phyloP scores from a whole-genome alignment of 2,329 filamentous ascomycete species.

The Sporothrix pseudoabietina region DNA sequence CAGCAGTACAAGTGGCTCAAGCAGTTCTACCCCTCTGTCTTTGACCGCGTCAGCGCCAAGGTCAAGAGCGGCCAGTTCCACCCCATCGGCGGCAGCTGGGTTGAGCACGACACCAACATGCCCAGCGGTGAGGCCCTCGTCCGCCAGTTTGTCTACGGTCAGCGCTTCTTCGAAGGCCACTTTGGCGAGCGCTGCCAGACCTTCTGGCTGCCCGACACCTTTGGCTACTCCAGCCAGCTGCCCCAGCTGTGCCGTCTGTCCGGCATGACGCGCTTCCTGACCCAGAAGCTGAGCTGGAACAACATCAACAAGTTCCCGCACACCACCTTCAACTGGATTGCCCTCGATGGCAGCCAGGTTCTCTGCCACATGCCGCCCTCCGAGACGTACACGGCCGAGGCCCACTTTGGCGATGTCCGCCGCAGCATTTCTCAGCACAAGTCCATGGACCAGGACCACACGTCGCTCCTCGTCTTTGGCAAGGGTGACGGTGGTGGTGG shows the following conservation, averaged over 20 bases:
- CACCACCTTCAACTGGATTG: slow-evolving; percentile 98
- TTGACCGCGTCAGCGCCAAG: slow-evolving; percentile 87
- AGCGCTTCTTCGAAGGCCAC: slow-evolving; percentile 89
- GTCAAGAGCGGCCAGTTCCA: slow-evolving; percentile 90
- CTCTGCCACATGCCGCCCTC: slow-evolving; percentile 96
- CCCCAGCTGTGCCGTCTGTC: slow-evolving; percentile 90
- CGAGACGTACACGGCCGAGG: slow-evolving; percentile 93
- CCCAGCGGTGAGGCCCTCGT: slow-evolving; percentile 93
- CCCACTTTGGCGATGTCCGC: slow-evolving; percentile 91
- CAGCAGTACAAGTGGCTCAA: slow-evolving; percentile 99
- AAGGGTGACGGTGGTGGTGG: slow-evolving; percentile 96
- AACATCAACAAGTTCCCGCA: slow-evolving; percentile 99
- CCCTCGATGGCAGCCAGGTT: slow-evolving; percentile 92
- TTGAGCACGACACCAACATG: slow-evolving; percentile 98
- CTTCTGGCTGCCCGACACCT: slow-evolving; percentile 98
- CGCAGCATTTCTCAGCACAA: slow-evolving; percentile 91
- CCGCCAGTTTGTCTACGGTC: slow-evolving; percentile 92
- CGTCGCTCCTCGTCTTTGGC: slow-evolving; percentile 88
- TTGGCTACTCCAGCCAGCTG: slow-evolving; percentile 93
- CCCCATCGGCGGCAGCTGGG: slow-evolving; percentile 96
- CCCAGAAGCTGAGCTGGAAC: slow-evolving; percentile 99
- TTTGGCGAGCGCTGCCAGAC: slow-evolving; percentile 88
- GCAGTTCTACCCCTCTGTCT: slow-evolving; percentile 81
- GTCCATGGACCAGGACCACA: slow-evolving; percentile 89
- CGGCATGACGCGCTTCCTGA: slow-evolving; percentile 97